Conservation (phyloP, 306 rosid genomes). For the Macrotyloma uniflorum region DNA sequence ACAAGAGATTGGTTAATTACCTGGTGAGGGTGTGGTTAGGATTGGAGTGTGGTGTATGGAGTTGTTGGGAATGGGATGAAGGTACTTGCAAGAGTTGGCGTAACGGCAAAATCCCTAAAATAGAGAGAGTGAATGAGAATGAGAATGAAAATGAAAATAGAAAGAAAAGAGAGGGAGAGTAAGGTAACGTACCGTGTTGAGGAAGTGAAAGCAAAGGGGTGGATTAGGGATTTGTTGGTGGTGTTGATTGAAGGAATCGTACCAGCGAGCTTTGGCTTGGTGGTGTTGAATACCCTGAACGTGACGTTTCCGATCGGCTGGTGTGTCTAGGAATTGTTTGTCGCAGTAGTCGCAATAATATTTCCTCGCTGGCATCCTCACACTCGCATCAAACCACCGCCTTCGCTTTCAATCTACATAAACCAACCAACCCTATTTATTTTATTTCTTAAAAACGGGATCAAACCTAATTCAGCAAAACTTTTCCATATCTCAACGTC, state of each 20-base stretch:
- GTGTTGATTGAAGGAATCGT: slow-evolving; percentile 64
- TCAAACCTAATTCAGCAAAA: too few species aligned
- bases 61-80: slow-evolving; percentile 59
- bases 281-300: slow-evolving; percentile 66
- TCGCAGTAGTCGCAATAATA: slow-evolving; percentile 87
- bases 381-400: not conserved
- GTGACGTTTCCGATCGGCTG: slow-evolving; percentile 74
- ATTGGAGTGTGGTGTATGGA: slow-evolving; percentile 19
- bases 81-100: slow-evolving; percentile 74
- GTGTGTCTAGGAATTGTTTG: slow-evolving; percentile 77
- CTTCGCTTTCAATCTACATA: not conserved
- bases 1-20: too few species aligned
- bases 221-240: not conserved
- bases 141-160: not conserved
- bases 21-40: not conserved
- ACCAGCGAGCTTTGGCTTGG: slow-evolving; percentile 86
- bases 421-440: too few species aligned
- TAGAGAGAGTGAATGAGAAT: not conserved
- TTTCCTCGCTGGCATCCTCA: slow-evolving; percentile 55
- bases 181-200: slow-evolving; percentile 55
- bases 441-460: too few species aligned
- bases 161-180: not conserved
- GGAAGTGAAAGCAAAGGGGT: slow-evolving; percentile 67
- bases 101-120: slow-evolving; percentile 68
- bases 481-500: too few species aligned